Conservation (phyloP, 164 flowering plant species). For the Dillenia turbinata region DNA sequence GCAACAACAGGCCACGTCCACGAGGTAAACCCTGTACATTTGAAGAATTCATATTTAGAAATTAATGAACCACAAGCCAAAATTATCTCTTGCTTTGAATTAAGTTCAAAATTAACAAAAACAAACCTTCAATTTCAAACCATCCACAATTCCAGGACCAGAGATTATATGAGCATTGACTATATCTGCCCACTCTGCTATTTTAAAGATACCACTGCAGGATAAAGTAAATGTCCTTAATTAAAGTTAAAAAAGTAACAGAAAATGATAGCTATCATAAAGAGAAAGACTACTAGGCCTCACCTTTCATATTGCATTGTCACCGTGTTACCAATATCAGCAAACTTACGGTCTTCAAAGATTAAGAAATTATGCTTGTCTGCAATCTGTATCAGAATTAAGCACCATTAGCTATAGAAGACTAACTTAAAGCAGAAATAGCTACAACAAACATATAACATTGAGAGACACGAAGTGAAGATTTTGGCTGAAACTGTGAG, state of each 20-base stretch:
- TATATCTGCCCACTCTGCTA: slow-evolving; percentile 98
- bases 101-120: not conserved
- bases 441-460: too few species aligned
- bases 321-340: slow-evolving; percentile 97
- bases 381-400: slow-evolving; percentile 60
- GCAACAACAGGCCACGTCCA: slow-evolving; percentile 85
- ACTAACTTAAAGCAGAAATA: too few species aligned
- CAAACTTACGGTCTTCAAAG: slow-evolving; percentile 98
- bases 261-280: not conserved
- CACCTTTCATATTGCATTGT: slow-evolving; percentile 99
- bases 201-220: slow-evolving; percentile 75
- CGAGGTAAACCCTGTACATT: slow-evolving; percentile 72
- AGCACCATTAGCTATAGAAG: slow-evolving; percentile 9
- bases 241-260: not conserved
- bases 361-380: slow-evolving; percentile 86
- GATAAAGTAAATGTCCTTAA: not conserved
- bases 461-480: too few species aligned
- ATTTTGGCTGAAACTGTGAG: too few species aligned
- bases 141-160: slow-evolving; percentile 97
- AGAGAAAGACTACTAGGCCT: slow-evolving; percentile 11
- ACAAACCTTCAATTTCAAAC: slow-evolving; percentile 80
- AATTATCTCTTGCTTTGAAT: not conserved
- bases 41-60: not conserved
- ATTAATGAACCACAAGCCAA: not conserved
- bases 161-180: slow-evolving; percentile 90